Percentiles rank a stretch among this genome's conserved stretches.
Evolutionary conservation across 768 basidiomycete species (phyloP).

Genomic region (Pisolithus marmoratus): DNA sequence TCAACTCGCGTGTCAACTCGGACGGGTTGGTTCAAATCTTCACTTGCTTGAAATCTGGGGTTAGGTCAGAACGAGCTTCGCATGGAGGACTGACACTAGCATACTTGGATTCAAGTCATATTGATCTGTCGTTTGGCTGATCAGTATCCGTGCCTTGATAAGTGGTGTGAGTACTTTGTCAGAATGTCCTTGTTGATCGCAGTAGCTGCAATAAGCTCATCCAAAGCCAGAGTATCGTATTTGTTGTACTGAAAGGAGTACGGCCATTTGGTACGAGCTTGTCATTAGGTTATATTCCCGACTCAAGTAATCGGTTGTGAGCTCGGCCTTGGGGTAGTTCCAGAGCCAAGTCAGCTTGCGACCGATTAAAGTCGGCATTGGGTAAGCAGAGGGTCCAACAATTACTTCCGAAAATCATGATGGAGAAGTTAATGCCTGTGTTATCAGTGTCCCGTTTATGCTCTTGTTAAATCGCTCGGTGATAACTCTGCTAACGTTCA

Average conservation of each 20-base stretch:
- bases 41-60: slow-evolving; percentile 83
- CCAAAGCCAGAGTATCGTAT: slow-evolving; percentile 76
- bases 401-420: slow-evolving; percentile 92
- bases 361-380: slow-evolving; percentile 80
- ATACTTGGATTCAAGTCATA: slow-evolving; percentile 87
- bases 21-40: slow-evolving; percentile 88
- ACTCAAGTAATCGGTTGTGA: slow-evolving; percentile 86
- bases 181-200: slow-evolving; percentile 78
- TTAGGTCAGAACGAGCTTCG: background rate
- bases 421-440: slow-evolving; percentile 82
- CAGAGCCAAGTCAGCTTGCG: slow-evolving; percentile 97
- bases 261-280: slow-evolving; percentile 90
- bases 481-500: slow-evolving; percentile 91
- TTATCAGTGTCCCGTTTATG: slow-evolving; percentile 82
- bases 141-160: slow-evolving; percentile 82
- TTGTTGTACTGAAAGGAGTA: slow-evolving; percentile 91
- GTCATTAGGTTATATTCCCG: slow-evolving; percentile 97
- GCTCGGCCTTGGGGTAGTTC: slow-evolving; percentile 97
- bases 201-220: slow-evolving; percentile 76
- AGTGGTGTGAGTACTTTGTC: slow-evolving; percentile 51
- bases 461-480: slow-evolving; percentile 93
- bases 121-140: slow-evolving; percentile 83
- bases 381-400: slow-evolving; percentile 92
- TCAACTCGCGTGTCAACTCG: slow-evolving; percentile 94
- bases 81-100: slow-evolving; percentile 5